Evolutionary conservation across 768 basidiomycete species (phyloP).

Genomic region (Trametes cubensis): DNA sequence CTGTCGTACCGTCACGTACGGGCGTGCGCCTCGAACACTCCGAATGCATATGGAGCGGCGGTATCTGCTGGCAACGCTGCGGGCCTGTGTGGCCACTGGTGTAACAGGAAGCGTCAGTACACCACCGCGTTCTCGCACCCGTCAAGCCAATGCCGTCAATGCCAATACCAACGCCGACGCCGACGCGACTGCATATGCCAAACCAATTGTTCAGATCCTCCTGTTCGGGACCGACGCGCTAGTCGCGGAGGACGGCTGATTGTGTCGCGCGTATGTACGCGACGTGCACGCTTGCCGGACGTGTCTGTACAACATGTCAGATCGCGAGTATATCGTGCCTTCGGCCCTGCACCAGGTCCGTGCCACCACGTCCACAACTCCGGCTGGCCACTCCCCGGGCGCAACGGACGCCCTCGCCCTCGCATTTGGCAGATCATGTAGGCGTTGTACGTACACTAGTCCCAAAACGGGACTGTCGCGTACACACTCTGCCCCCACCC

Average conservation of each 20-base stretch:
- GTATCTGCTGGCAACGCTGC: too few species aligned
- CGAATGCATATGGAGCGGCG: too few species aligned
- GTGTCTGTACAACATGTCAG: conserved; percentile 1
- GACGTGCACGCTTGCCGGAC: conserved; percentile 1
- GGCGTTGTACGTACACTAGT: background rate
- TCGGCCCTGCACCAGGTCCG: background rate
- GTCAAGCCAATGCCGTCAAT: too few species aligned
- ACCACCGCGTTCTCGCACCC: too few species aligned
- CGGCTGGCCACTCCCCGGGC: background rate
- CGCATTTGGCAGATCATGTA: background rate
- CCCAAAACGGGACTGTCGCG: background rate
- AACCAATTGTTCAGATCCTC: background rate
- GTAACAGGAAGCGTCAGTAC: too few species aligned
- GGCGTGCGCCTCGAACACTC: too few species aligned
- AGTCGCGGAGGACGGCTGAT: background rate
- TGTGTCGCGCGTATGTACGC: conserved; percentile 1
- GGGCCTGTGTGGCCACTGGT: too few species aligned
- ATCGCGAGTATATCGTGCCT: background rate
- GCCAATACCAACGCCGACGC: too few species aligned
- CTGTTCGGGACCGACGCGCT: conserved; percentile 8
- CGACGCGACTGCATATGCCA: too few species aligned
- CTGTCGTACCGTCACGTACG: too few species aligned
- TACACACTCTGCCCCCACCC: background rate
- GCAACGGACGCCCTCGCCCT: too few species aligned
- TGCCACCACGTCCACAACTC: background rate